A percentile compares a stretch with the other conserved stretches of the same genome.
These are phyloP conservation scores for Suhomyces pyralidae DNA, from an alignment of 805 yeast species.

Conservation along the genomic window DNA sequence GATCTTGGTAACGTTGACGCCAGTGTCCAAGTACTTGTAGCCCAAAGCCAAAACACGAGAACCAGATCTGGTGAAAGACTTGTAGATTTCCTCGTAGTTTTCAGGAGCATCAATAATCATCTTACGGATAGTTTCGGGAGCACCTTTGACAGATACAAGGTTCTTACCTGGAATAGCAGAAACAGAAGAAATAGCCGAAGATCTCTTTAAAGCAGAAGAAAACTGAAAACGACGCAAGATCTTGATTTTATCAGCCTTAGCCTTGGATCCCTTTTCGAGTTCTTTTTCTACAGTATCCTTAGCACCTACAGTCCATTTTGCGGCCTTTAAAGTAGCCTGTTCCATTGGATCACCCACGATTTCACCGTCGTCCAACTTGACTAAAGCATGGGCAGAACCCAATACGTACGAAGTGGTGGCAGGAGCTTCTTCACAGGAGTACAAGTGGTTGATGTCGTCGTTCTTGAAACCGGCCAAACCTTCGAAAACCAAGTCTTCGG, in stretches of 20 bases:
- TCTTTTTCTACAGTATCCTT: slow-evolving; percentile 66
- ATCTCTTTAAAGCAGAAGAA: slow-evolving; percentile 92
- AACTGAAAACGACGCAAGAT: slow-evolving; percentile 95
- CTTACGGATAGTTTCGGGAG: slow-evolving; percentile 88
- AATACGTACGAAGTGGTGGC: slow-evolving; percentile 64
- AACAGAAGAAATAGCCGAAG: slow-evolving; percentile 74
- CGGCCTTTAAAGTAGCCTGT: slow-evolving; percentile 86
- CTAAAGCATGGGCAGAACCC: slow-evolving; percentile 96
- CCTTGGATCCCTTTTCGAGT: slow-evolving; percentile 9
- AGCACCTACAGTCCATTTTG: slow-evolving; percentile 78
- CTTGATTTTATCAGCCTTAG: slow-evolving; percentile 49
- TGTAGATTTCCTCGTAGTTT: slow-evolving; percentile 79
- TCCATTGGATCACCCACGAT: slow-evolving; percentile 99
- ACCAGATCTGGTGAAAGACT: slow-evolving; percentile 90
- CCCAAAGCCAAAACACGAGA: slow-evolving; percentile 96
- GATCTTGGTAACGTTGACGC: slow-evolving; percentile 52
- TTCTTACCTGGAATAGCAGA: slow-evolving; percentile 44
- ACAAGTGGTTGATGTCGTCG: slow-evolving; percentile 52
- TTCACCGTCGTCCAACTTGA: slow-evolving; percentile 91
- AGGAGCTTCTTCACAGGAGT: slow-evolving; percentile 63
- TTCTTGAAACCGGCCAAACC: slow-evolving; percentile 82
- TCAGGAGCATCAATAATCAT: slow-evolving; percentile 73
- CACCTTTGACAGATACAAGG: slow-evolving; percentile 91
- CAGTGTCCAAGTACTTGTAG: slow-evolving; percentile 63
- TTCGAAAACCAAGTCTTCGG: slow-evolving; percentile 93